Conservation (phyloP, 345 rosid genomes). For the Arabidopsis arenosa region DNA sequence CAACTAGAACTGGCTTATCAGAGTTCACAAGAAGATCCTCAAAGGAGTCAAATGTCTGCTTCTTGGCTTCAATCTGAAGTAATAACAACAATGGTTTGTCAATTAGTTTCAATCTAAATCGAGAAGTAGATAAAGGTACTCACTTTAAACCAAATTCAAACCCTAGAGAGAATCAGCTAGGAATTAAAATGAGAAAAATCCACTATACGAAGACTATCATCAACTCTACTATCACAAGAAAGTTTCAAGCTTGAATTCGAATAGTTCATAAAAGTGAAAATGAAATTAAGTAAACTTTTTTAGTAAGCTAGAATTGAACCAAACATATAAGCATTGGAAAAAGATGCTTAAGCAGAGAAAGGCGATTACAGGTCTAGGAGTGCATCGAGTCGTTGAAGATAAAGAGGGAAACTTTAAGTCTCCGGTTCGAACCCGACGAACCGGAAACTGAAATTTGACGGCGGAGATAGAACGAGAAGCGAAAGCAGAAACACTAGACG, state of each 20-base stretch:
- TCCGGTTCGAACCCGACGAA: slow-evolving; percentile 40
- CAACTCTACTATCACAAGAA: neutral
- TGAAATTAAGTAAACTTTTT: no score
- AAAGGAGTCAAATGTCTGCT: slow-evolving; percentile 70
- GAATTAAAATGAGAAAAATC: neutral
- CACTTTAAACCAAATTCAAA: slow-evolving; percentile 1
- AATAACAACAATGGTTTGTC: slow-evolving; percentile 2
- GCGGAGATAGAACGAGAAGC: slow-evolving; percentile 27
- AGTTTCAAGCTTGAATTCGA: neutral
- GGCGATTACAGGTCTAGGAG: slow-evolving; percentile 33
- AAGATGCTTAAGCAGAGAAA: neutral
- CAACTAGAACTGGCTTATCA: slow-evolving; percentile 84
- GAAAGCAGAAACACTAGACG: slow-evolving; percentile 14
- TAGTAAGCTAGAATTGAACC: neutral
- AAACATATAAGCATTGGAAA: neutral
- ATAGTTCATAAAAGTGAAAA: neutral
- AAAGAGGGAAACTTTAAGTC: slow-evolving; percentile 27
- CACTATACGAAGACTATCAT: neutral
- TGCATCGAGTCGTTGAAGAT: slow-evolving; percentile 35
- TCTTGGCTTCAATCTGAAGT: slow-evolving; percentile 72
- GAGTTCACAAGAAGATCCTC: slow-evolving; percentile 73
- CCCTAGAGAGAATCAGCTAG: neutral
- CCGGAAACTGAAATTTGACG: slow-evolving; percentile 32
- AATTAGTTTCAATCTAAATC: neutral
- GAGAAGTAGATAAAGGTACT: neutral